Percentiles rank a stretch among this genome's conserved stretches.
These are phyloP conservation scores for Leccinum aurantiacum DNA, from an alignment of 768 basidiomycete genomes.

Conservation along the genomic window DNA sequence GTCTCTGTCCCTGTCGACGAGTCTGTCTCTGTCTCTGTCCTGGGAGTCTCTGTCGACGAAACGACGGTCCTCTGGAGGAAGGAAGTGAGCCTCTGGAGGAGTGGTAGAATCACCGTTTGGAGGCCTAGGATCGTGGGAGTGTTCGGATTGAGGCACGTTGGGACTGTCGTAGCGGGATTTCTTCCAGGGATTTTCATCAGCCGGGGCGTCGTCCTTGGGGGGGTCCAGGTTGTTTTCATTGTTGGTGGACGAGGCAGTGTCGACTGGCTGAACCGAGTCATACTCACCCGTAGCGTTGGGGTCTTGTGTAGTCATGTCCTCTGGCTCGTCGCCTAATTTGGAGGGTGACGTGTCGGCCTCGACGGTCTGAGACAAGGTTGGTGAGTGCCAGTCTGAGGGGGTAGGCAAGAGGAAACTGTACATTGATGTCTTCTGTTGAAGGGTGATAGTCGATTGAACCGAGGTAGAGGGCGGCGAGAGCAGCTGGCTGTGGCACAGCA, in stretches of 20 bases:
- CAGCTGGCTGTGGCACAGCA: conserved; percentile 62
- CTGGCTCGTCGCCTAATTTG: conserved; percentile 20
- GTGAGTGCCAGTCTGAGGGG: background rate
- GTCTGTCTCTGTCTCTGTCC: conserved; percentile 29
- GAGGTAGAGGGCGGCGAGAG: conserved; percentile 62
- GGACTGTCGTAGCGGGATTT: conserved; percentile 27
- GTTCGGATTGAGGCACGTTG: conserved; percentile 13
- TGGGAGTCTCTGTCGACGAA: conserved; percentile 33
- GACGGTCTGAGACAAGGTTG: conserved; percentile 19
- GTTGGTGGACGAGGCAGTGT: conserved; percentile 10
- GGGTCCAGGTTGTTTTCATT: conserved; percentile 23
- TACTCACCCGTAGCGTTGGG: conserved; percentile 32
- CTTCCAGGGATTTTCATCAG: conserved; percentile 30
- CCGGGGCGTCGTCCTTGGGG: conserved; percentile 33
- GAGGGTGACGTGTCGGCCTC: conserved; percentile 21
- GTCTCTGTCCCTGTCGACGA: conserved; percentile 15
- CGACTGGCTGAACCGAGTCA: conserved; percentile 23
- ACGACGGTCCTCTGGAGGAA: conserved; percentile 31
- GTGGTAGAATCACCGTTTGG: conserved; percentile 8
- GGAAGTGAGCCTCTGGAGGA: conserved; percentile 14
- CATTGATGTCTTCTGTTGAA: conserved; percentile 30
- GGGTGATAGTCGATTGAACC: conserved; percentile 40
- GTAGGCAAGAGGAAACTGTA: conserved; percentile 24
- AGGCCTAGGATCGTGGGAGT: conserved; percentile 14
- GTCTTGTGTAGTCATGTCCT: conserved; percentile 8